phyloP scores from a whole-genome alignment of 345 rosid genomes.

The Turritis glabra region DNA sequence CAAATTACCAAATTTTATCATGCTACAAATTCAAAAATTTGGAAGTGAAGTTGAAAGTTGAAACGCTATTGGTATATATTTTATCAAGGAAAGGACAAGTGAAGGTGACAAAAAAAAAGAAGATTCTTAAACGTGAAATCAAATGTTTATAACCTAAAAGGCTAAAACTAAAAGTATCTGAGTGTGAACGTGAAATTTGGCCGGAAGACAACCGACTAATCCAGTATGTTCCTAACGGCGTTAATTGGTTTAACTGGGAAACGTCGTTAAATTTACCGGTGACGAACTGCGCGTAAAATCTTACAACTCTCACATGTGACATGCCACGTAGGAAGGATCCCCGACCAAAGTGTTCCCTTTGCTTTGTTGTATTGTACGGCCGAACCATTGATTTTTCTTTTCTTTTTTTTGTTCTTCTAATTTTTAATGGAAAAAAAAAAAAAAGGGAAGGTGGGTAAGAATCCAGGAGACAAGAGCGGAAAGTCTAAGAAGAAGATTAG shows the following conservation, averaged over 20 bases:
- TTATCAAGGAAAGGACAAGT: no score
- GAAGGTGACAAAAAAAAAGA: background rate
- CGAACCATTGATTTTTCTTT: background rate
- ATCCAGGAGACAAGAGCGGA: conserved; percentile 31
- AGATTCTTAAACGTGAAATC: background rate
- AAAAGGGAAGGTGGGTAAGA: background rate
- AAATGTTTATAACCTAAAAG: background rate
- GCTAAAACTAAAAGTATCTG: background rate
- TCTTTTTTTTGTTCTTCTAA: background rate
- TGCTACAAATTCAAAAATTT: background rate
- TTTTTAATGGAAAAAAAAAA: background rate
- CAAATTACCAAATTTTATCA: background rate
- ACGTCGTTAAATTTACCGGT: conserved; percentile 8
- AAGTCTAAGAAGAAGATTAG: conserved; percentile 15
- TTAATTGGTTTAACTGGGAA: background rate
- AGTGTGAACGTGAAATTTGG: conserved; percentile 16
- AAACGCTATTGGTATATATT: background rate
- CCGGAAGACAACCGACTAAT: conserved; percentile 19
- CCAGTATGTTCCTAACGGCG: conserved; percentile 6
- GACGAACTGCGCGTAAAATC: background rate
- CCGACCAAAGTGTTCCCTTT: conserved; percentile 18
- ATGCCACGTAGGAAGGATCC: conserved; percentile 25
- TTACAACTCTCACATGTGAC: background rate
- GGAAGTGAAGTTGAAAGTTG: background rate
- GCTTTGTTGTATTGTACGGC: background rate